Evolutionary conservation across 2,329 filamentous ascomycete species (phyloP).

Genomic region (Venturia nashicola): DNA sequence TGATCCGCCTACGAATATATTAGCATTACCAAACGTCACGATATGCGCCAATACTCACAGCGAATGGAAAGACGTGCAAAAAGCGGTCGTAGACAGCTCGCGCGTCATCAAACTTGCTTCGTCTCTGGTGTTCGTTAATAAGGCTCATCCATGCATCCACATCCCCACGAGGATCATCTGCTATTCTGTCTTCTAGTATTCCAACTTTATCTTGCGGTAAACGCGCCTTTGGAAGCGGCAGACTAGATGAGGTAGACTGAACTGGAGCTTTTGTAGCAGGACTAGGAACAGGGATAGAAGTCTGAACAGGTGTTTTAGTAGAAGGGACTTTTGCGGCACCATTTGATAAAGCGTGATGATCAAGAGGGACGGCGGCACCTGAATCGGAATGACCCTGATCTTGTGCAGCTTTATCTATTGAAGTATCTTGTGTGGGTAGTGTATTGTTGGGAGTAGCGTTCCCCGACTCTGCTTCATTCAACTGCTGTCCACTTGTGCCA

Average conservation of each 20-base stretch:
- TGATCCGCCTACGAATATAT: constrained; percentile 58
- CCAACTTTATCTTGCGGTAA: constrained; percentile 63
- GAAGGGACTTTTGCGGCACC: constrained; percentile 12
- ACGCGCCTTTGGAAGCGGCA: constrained; percentile 34
- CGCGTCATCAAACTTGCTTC: constrained; percentile 70
- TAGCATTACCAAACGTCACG: constrained; percentile 9
- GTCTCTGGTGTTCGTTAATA: constrained; percentile 72
- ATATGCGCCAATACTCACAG: constrained; percentile 47
- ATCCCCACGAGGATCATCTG: constrained; percentile 85
- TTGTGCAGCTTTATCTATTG: constrained; percentile 45
- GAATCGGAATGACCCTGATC: constrained; percentile 37
- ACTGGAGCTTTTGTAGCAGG: constrained; percentile 19
- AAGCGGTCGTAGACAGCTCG: constrained; percentile 76
- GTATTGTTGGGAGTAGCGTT: constrained; percentile 34
- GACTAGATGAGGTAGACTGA: constrained; percentile 25
- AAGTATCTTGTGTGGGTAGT: constrained; percentile 41
- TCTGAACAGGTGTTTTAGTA: constrained; percentile 19
- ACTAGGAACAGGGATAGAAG: constrained; percentile 17
- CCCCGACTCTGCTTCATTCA: constrained; percentile 29
- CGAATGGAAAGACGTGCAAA: constrained; percentile 74
- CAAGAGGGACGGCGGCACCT: constrained; percentile 36
- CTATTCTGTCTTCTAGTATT: constrained; percentile 79
- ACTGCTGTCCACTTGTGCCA: constrained; percentile 21
- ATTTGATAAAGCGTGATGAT: constrained; percentile 27
- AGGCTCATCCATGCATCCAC: constrained; percentile 83